phyloP scores from a whole-genome alignment of 352 stramenopile genomes.

The Phytopythium oedochilum region DNA sequence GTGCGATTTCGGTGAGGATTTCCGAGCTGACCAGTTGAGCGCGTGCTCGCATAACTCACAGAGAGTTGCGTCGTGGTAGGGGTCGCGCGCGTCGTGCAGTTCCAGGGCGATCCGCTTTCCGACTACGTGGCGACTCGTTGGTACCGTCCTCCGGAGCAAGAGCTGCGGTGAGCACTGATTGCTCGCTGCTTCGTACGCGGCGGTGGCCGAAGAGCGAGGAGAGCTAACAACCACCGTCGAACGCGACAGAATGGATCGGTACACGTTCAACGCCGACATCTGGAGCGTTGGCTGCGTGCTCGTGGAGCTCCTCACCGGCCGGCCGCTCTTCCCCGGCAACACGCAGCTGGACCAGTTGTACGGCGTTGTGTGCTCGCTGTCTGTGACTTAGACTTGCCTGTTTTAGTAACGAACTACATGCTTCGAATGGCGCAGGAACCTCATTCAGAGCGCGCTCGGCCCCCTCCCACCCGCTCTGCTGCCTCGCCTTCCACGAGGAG shows the following conservation, averaged over 20 bases:
- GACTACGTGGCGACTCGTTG: constrained; percentile 81
- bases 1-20: constrained; percentile 74
- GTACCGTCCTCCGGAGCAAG: constrained; percentile 80
- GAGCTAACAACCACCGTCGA: neutral
- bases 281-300: constrained; percentile 80
- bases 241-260: constrained; percentile 49
- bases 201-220: neutral
- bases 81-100: constrained; percentile 69
- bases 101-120: constrained; percentile 68
- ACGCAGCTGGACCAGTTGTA: constrained; percentile 83
- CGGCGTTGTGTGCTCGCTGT: neutral
- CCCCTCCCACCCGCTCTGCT: constrained; percentile 39
- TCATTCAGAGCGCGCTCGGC: constrained; percentile 68
- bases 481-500: constrained; percentile 49
- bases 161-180: neutral
- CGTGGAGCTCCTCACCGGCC: constrained; percentile 69
- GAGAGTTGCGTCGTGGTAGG: too few relatives aligned
- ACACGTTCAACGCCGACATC: constrained; percentile 80
- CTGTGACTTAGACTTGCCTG: too few relatives aligned
- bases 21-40: too few relatives aligned
- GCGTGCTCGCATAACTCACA: neutral
- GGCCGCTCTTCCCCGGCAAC: constrained; percentile 67
- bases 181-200: neutral
- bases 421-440: too few relatives aligned
- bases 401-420: too few relatives aligned